phyloP scores from a whole-genome alignment of 768 basidiomycete species.

The Pleurotus tuoliensis region DNA sequence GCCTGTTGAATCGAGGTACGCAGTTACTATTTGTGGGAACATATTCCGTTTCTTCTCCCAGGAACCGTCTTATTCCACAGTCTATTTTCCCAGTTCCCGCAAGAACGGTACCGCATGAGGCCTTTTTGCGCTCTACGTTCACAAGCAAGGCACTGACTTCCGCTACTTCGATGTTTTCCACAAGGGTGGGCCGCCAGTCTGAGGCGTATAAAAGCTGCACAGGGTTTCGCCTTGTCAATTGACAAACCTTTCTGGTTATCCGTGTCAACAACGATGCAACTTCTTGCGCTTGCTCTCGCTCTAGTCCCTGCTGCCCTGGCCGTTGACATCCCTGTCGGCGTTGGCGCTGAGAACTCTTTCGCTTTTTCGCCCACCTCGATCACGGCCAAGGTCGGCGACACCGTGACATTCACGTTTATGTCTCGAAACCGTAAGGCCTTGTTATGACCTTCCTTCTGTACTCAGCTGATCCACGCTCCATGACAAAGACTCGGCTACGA shows the following conservation, averaged over 20 bases:
- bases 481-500: slow-evolving; percentile 15
- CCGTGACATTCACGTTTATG: slow-evolving; percentile 16
- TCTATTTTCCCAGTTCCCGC: slow-evolving; percentile 2
- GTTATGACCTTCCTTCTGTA: not conserved
- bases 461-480: not conserved
- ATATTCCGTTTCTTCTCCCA: not conserved
- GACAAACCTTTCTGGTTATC: not conserved
- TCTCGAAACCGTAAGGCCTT: slow-evolving; percentile 13
- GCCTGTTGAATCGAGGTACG: not conserved
- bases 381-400: slow-evolving; percentile 13
- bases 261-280: not conserved
- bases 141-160: not conserved
- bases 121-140: slow-evolving; percentile 2
- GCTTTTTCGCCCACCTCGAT: slow-evolving; percentile 13
- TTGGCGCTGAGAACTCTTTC: slow-evolving; percentile 13
- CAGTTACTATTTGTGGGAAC: slow-evolving; percentile 4
- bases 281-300: slow-evolving; percentile 6
- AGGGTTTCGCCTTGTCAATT: not conserved
- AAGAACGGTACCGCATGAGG: slow-evolving; percentile 1
- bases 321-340: slow-evolving; percentile 10
- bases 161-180: not conserved
- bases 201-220: not conserved
- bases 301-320: slow-evolving; percentile 13
- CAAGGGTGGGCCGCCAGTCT: not conserved
- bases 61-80: not conserved